phyloP scores from a whole-genome alignment of 2,329 filamentous ascomycete species.

The Diplodia seriata region DNA sequence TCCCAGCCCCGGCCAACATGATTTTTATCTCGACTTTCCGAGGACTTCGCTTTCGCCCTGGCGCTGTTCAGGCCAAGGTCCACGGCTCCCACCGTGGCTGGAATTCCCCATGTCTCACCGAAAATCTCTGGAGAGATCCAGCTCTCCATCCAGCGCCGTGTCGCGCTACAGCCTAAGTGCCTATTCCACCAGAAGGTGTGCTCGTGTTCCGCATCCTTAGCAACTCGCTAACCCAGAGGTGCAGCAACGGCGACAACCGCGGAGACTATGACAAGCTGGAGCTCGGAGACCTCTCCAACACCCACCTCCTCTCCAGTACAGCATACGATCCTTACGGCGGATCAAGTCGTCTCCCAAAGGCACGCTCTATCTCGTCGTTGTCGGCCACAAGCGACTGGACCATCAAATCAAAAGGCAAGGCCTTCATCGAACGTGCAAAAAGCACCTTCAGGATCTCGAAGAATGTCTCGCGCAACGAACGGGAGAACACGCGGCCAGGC shows the following conservation, averaged over 20 bases:
- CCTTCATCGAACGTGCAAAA: conserved; percentile 17
- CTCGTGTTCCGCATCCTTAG: background rate
- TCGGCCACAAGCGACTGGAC: background rate
- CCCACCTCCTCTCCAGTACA: background rate
- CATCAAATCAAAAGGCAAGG: conserved; percentile 7
- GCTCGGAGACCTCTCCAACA: conserved; percentile 23
- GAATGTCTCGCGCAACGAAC: conserved; percentile 18
- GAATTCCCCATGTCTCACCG: background rate
- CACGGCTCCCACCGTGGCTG: background rate
- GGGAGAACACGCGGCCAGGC: conserved; percentile 27
- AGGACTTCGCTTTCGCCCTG: too few relatives aligned
- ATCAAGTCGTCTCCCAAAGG: background rate
- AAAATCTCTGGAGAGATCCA: background rate
- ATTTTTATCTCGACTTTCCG: background rate
- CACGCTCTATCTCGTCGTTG: conserved; percentile 3
- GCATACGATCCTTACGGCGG: conserved; percentile 17
- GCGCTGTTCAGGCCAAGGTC: too few relatives aligned
- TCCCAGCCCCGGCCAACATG: background rate
- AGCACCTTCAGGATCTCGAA: conserved; percentile 20
- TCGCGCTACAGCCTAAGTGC: conserved; percentile 8
- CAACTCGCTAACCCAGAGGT: background rate
- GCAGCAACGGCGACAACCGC: conserved; percentile 6
- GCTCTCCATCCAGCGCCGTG: background rate
- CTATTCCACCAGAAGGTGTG: background rate
- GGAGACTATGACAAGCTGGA: conserved; percentile 19